Base-by-base conservation (phyloP, 2,329 filamentous ascomycete species). In the Aspergillus pseudoterreus region DNA sequence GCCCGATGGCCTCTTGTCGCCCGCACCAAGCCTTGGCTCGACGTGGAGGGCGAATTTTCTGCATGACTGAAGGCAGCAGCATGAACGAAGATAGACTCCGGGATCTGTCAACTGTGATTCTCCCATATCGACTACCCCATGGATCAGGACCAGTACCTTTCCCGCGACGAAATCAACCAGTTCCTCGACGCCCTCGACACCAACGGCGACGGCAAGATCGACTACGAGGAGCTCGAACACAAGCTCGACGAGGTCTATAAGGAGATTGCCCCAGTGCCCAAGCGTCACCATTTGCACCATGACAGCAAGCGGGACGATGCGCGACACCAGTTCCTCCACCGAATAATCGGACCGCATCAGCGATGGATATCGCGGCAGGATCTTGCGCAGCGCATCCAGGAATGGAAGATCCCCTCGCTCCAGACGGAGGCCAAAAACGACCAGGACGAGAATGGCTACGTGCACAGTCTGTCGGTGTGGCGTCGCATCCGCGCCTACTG, bases 161-260 rank as follows among this genome's bases (percentile, higher is more conserved):
- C 36, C 15, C 10, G 8, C 27, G 47, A 49, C 2, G 47, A 43
- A 22, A 49, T 43, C 5, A 43, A 49, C 9, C 38, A 43, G 3
- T 49, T 49, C 22, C 47, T 49, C 24, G 12, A 49, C 39, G 47
- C 30, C 24, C 47, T 49, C 27, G 47, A 49, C 27, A 49, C 39
- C 11, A 49, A 43, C 27, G 15, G 39, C 2, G 47, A 49, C 22
- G 47, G 47, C 17, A 49, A 22, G 22, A 49, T 49, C 17, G 39
- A 49, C 14, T 49, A 49, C 39, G 47, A 43, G 4, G 47, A 49
- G 39, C 35, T 49, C 12, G 47, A 49, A 11, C 47, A 49, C 11
- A 43, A 35, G 12, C 39, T 49, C 14, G 47, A 49, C 19, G 38
- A 43, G 24, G 47, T 43, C 4, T 43, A 49, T 30, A 33, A 35